Evolutionary conservation across 805 yeast genomes (phyloP).

Genomic region (Saturnispora sanitii): DNA sequence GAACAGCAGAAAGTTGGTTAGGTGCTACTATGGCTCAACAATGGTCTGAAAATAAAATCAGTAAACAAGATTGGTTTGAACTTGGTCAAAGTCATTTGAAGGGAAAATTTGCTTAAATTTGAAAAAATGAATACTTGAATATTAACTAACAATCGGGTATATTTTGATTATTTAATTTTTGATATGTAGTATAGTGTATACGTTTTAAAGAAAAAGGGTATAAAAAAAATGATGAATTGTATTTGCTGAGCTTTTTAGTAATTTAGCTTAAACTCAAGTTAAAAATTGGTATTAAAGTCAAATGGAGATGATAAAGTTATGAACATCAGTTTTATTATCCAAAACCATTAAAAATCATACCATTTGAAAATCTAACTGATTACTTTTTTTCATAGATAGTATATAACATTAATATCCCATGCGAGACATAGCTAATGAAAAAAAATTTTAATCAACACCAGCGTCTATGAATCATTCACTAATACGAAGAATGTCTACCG

Average conservation of each 20-base stretch:
- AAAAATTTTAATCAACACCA: background rate
- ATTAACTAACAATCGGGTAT: no score
- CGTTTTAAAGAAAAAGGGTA: background rate
- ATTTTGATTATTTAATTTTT: no score
- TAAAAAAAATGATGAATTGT: background rate
- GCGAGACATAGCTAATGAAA: background rate
- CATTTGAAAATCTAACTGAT: no score
- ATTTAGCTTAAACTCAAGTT: no score
- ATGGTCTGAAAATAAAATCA: conserved; percentile 43
- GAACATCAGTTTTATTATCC: no score
- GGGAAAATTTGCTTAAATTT: background rate
- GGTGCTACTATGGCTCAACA: conserved; percentile 64
- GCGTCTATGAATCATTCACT: background rate
- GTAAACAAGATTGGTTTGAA: background rate
- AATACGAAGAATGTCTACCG: background rate
- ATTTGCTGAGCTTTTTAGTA: background rate
- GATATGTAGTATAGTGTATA: background rate
- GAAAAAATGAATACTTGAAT: background rate
- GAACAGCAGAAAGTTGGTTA: conserved; percentile 54
- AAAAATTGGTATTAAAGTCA: no score
- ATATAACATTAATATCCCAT: no score
- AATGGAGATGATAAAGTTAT: no score
- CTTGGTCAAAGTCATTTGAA: background rate
- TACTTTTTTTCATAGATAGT: no score
- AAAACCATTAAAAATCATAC: no score